Percentiles rank a stretch among this genome's conserved stretches.
These are phyloP conservation scores for Ustilago xerochloae DNA, from an alignment of 1,284 basidiomycete genomes.

Conservation along the genomic window DNA sequence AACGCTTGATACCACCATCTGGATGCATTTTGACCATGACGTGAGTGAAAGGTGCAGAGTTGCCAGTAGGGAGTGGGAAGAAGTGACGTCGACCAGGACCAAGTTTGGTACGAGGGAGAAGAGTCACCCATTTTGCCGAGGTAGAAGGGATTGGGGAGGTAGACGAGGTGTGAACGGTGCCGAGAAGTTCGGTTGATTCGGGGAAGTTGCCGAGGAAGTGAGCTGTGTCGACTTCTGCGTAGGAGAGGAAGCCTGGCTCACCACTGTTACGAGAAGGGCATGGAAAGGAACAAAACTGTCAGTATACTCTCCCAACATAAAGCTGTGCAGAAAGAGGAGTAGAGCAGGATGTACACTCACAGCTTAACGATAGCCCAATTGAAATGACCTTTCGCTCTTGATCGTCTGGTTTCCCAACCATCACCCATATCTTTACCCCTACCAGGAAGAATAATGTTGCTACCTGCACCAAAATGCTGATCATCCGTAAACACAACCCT, in stretches of 20 bases:
- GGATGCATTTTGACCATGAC: conserved; percentile 89
- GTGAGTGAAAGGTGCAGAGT: conserved; percentile 77
- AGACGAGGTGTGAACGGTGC: conserved; percentile 70
- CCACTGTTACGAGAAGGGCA: conserved; percentile 18
- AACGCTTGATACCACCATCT: conserved; percentile 93
- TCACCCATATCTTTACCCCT: conserved; percentile 92
- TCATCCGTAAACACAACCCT: conserved; percentile 79
- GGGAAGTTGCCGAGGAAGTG: conserved; percentile 98
- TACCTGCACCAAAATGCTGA: conserved; percentile 92
- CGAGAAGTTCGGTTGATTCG: conserved; percentile 82
- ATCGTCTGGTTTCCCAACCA: conserved; percentile 97
- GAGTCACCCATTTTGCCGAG: conserved; percentile 75
- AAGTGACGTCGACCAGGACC: conserved; percentile 91
- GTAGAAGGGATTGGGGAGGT: conserved; percentile 37
- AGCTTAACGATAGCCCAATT: conserved; percentile 92
- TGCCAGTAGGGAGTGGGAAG: conserved; percentile 80
- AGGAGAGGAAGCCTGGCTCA: conserved; percentile 75
- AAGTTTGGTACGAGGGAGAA: conserved; percentile 82
- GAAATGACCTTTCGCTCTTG: conserved; percentile 79
- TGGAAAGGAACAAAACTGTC: background rate
- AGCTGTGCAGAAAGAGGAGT: background rate
- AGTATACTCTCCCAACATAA: no score
- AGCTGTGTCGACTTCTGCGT: conserved; percentile 89
- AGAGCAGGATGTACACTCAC: conserved; percentile 71
- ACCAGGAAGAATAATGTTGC: conserved; percentile 90